Percentiles rank a stretch among this genome's conserved stretches.
These are phyloP conservation scores for Penicillium sp. DNA, from an alignment of 2,329 filamentous ascomycete species.

Conservation along the genomic window DNA sequence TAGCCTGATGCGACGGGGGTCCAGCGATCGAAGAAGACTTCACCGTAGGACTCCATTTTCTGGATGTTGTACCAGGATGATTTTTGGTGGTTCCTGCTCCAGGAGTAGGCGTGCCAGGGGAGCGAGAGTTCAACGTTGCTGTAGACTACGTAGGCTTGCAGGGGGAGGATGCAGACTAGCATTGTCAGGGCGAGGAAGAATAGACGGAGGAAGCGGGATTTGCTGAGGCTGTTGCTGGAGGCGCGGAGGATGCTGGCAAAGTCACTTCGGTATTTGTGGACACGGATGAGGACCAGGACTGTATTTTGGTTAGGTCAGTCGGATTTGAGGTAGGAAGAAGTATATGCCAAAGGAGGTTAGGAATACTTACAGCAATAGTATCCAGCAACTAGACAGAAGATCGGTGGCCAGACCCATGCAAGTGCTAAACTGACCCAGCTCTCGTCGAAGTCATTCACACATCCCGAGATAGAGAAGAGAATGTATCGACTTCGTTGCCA, in stretches of 20 bases:
- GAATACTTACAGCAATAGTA: constrained; percentile 56
- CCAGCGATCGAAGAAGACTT: constrained; percentile 55
- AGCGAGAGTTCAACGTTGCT: constrained; percentile 37
- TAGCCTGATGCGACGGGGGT: constrained; percentile 53
- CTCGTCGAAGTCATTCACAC: constrained; percentile 50
- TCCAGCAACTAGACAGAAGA: constrained; percentile 52
- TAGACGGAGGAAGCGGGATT: constrained; percentile 59
- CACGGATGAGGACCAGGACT: constrained; percentile 60
- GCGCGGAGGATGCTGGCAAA: constrained; percentile 55
- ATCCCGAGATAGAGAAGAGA: constrained; percentile 58
- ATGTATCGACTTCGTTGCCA: constrained; percentile 59
- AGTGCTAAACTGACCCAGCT: constrained; percentile 58
- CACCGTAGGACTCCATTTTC: constrained; percentile 39
- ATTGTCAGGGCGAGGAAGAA: constrained; percentile 51
- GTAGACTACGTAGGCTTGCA: constrained; percentile 51
- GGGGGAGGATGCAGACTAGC: constrained; percentile 53
- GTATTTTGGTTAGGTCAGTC: not conserved
- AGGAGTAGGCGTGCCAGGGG: constrained; percentile 49
- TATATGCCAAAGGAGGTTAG: not conserved
- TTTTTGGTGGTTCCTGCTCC: constrained; percentile 32
- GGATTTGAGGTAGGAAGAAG: not conserved
- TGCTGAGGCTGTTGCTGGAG: constrained; percentile 50
- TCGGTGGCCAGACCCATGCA: constrained; percentile 53
- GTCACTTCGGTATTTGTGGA: constrained; percentile 57
- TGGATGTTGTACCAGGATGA: constrained; percentile 41